These are phyloP conservation scores for Tuber borchii DNA, from an alignment of 495 filamentous ascomycete genomes.

Conservation along the genomic window DNA sequence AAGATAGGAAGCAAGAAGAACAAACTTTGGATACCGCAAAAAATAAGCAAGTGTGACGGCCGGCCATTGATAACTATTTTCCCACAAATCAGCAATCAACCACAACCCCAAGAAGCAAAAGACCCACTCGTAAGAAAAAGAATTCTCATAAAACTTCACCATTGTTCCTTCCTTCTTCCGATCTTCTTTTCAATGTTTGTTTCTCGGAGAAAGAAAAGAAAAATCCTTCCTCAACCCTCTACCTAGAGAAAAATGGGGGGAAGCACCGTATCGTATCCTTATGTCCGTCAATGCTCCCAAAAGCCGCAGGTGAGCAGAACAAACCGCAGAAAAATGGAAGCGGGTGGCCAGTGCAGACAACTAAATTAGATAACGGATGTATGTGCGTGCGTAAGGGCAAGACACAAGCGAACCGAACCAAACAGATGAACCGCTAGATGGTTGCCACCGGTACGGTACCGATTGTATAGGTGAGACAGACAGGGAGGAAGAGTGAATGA, in stretches of 20 bases:
- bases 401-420: neutral
- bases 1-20: neutral
- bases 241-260: neutral
- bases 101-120: conserved; percentile 8
- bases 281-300: neutral
- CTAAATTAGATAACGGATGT: neutral
- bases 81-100: conserved; percentile 5
- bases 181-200: neutral
- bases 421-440: neutral
- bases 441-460: neutral
- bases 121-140: conserved; percentile 82
- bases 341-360: neutral
- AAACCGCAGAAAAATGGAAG: neutral
- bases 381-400: neutral
- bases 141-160: conserved; percentile 85
- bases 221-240: neutral
- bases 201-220: neutral
- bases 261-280: neutral
- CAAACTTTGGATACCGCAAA: conserved; percentile 85
- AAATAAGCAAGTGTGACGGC: conserved; percentile 96
- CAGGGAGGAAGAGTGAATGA: neutral
- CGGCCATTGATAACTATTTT: conserved; percentile 39
- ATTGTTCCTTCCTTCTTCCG: conserved; percentile 43
- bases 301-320: neutral
- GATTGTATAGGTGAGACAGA: neutral